Evolutionary conservation across 1,139 yeast genomes (phyloP), one percentile per base, ranked within the genome.

Genomic region (Lodderomyces beijingensis): DNA sequence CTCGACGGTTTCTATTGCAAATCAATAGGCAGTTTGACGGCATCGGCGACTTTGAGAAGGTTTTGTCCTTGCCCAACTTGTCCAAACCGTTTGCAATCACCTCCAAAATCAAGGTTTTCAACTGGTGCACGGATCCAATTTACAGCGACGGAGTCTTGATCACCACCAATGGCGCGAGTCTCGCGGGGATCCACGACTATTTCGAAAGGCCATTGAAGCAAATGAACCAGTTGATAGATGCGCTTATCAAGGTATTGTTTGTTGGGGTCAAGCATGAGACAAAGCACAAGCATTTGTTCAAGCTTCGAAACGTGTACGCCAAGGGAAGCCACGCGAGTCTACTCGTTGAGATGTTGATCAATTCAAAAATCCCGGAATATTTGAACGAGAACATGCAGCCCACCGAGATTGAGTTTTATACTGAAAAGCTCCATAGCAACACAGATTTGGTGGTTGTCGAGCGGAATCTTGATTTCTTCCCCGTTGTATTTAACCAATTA

Each of bases 401-500:
- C 4, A 45, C 55, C 19, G 72, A 68, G 42, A 57, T 51, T 31
- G 69, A 65, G 32, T 67, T 65, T 32, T 66, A 63, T 39, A 37
- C 47, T 14, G 44, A 53, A 8, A 56, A 55, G 33, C 49, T 70
- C 8, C 53, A 54, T 19, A 70, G 74, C 5, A 73, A 73, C 33
- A 51, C 75, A 25, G 86, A 82, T 52, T 59, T 89, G 30, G 70
- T 91, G 11, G 79, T 89, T 1, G 49, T 91, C 15, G 98, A 91
- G 50, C 65, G 98, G 33, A 75, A 78, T 36, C 53, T 79, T 21
- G 98, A 91, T 57, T 69, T 76, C 31, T 52, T 82, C 5, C 77
- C 95, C 0, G 80, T 88, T 2, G 50, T 86, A 10, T 59, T 87
- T 40, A 77, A 79, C 22, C 96, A 91, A 48, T 59, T 88, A 44